phyloP scores from a whole-genome alignment of 1,284 basidiomycete genomes.

The Hemileia vastatrix region DNA sequence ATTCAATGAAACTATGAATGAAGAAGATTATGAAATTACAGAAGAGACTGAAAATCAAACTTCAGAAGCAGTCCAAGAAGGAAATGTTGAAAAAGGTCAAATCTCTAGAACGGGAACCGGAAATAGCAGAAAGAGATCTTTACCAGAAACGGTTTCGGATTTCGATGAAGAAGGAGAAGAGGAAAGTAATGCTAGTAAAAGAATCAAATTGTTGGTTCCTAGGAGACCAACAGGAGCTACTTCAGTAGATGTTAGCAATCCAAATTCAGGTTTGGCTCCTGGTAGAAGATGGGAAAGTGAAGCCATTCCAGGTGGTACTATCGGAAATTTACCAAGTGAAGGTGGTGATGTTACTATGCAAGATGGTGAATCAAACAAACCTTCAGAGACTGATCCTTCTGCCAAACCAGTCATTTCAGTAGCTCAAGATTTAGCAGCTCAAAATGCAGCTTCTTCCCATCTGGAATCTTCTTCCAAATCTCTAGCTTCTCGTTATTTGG shows the following conservation, averaged over 20 bases:
- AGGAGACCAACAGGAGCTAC: slow-evolving; percentile 36
- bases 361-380: background rate
- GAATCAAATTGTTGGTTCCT: slow-evolving; percentile 40
- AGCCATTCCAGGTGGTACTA: slow-evolving; percentile 33
- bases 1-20: slow-evolving; percentile 44
- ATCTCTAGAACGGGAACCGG: slow-evolving; percentile 6
- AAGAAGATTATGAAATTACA: slow-evolving; percentile 43
- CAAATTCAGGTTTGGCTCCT: slow-evolving; percentile 31
- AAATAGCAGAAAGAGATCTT: slow-evolving; percentile 35
- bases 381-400: background rate
- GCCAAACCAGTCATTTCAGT: background rate
- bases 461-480: background rate
- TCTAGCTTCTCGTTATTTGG: slow-evolving; percentile 56
- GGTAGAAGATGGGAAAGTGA: slow-evolving; percentile 44
- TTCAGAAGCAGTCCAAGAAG: slow-evolving; percentile 22
- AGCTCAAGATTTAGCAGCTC: background rate
- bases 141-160: slow-evolving; percentile 37
- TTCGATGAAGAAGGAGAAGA: slow-evolving; percentile 26
- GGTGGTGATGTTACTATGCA: background rate
- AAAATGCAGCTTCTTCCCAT: background rate
- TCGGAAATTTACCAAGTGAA: slow-evolving; percentile 39
- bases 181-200: slow-evolving; percentile 29
- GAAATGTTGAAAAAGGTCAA: slow-evolving; percentile 4
- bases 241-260: slow-evolving; percentile 34
- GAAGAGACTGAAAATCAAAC: slow-evolving; percentile 17